These are phyloP conservation scores for Aspergillus tanneri DNA, from an alignment of 2,329 filamentous ascomycete species.

Conservation along the genomic window DNA sequence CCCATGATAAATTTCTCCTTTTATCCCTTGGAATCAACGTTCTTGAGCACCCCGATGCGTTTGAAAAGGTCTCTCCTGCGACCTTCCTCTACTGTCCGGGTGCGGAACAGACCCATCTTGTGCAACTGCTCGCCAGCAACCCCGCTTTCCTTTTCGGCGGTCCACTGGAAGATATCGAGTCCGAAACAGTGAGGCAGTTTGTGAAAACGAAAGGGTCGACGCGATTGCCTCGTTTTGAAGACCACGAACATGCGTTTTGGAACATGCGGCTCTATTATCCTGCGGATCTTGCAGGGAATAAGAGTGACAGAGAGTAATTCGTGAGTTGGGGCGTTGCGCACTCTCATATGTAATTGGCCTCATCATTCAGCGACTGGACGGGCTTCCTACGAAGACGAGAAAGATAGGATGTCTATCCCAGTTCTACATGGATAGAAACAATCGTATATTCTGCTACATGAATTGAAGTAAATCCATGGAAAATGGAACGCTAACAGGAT, in stretches of 20 bases:
- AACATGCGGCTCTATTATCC: conserved; percentile 36
- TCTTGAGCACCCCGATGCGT: conserved; percentile 52
- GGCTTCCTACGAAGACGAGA: too few relatives aligned
- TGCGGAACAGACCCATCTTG: conserved; percentile 52
- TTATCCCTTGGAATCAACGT: conserved; percentile 36
- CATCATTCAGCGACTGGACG: too few relatives aligned
- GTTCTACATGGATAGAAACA: too few relatives aligned
- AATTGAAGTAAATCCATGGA: background rate
- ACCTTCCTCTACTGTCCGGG: conserved; percentile 65
- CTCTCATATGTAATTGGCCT: too few relatives aligned
- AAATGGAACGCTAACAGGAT: conserved; percentile 1
- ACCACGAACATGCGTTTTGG: conserved; percentile 40
- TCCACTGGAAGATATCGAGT: conserved; percentile 35
- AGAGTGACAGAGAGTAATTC: too few relatives aligned
- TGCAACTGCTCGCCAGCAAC: conserved; percentile 47
- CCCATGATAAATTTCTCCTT: conserved; percentile 41
- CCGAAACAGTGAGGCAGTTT: conserved; percentile 24
- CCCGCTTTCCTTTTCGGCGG: conserved; percentile 61
- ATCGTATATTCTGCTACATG: background rate
- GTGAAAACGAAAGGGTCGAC: conserved; percentile 23
- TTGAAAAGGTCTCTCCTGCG: conserved; percentile 48
- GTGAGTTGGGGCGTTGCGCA: too few relatives aligned
- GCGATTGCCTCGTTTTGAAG: conserved; percentile 30
- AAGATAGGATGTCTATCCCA: too few relatives aligned
- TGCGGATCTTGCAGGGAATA: conserved; percentile 7